phyloP scores from a whole-genome alignment of 768 basidiomycete genomes.

The Boletus sensibilis region DNA sequence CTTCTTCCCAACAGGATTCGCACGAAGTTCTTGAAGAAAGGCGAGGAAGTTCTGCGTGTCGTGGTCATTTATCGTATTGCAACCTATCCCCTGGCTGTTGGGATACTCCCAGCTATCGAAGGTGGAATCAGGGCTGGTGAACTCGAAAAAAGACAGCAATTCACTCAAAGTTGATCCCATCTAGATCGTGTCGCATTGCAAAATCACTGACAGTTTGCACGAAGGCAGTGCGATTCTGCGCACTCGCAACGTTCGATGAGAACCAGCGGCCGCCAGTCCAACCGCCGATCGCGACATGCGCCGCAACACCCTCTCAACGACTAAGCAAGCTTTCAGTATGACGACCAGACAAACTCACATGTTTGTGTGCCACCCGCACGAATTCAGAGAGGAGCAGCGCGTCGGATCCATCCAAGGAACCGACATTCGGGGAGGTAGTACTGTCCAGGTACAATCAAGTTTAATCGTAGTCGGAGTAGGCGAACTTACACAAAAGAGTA shows the following conservation, averaged over 20 bases:
- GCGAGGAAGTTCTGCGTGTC: slow-evolving; percentile 76
- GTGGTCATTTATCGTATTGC: slow-evolving; percentile 52
- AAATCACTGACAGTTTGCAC: slow-evolving; percentile 51
- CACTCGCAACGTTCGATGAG: slow-evolving; percentile 50
- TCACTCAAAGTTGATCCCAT: slow-evolving; percentile 41
- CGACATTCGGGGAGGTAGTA: slow-evolving; percentile 31
- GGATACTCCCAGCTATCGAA: slow-evolving; percentile 52
- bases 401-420: slow-evolving; percentile 40
- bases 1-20: slow-evolving; percentile 42
- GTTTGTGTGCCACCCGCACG: slow-evolving; percentile 42
- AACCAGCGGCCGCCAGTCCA: slow-evolving; percentile 55
- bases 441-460: slow-evolving; percentile 17
- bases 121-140: not conserved
- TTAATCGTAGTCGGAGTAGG: no score
- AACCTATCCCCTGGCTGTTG: slow-evolving; percentile 56
- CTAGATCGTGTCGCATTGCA: slow-evolving; percentile 37
- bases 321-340: not conserved
- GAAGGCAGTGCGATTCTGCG: slow-evolving; percentile 58
- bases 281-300: slow-evolving; percentile 62
- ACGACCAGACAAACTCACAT: slow-evolving; percentile 22
- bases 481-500: slow-evolving; percentile 59
- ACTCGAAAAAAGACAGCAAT: not conserved
- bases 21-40: slow-evolving; percentile 68
- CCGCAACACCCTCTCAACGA: slow-evolving; percentile 46
- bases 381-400: slow-evolving; percentile 52